These are phyloP conservation scores for Coniochaeta prunicola DNA, from an alignment of 2,329 filamentous ascomycete species.

Conservation along the genomic window DNA sequence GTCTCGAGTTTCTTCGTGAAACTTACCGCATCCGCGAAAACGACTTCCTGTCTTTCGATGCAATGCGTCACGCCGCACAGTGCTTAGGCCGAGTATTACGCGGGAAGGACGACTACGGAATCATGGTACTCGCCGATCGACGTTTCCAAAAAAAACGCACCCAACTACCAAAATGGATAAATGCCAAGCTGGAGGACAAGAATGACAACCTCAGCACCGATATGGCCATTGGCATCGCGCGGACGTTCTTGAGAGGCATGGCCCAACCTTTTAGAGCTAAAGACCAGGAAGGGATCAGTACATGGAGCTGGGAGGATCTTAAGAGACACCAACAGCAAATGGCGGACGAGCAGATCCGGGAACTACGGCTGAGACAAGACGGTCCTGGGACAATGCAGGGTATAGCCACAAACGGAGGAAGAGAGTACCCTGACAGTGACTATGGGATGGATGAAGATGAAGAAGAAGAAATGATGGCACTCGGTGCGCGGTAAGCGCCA, in stretches of 20 bases:
- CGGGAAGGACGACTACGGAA: slow-evolving; percentile 98
- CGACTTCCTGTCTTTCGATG: slow-evolving; percentile 96
- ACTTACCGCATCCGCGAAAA: slow-evolving; percentile 96
- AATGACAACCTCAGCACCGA: slow-evolving; percentile 91
- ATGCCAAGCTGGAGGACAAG: slow-evolving; percentile 74
- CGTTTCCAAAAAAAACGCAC: slow-evolving; percentile 85
- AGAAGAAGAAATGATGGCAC: slow-evolving; percentile 23
- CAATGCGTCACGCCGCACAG: slow-evolving; percentile 97
- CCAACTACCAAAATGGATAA: slow-evolving; percentile 96
- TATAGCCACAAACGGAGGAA: neutral
- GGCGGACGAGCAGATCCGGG: slow-evolving; percentile 59
- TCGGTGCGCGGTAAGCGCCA: slow-evolving; percentile 10
- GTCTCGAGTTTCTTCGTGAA: slow-evolving; percentile 92
- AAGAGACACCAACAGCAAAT: slow-evolving; percentile 69
- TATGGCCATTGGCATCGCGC: slow-evolving; percentile 84
- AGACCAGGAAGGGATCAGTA: slow-evolving; percentile 88
- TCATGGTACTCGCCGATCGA: slow-evolving; percentile 95
- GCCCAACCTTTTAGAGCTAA: slow-evolving; percentile 77
- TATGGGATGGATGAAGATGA: slow-evolving; percentile 46
- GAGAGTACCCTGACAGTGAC: slow-evolving; percentile 24
- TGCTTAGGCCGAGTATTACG: slow-evolving; percentile 90
- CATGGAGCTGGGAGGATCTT: slow-evolving; percentile 79
- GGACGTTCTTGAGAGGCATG: slow-evolving; percentile 86
- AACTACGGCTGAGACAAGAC: slow-evolving; percentile 44
- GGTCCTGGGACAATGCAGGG: slow-evolving; percentile 20